Evolutionary conservation across 495 filamentous ascomycete species (phyloP).

Genomic region (Penicillium macrosclerotiorum): DNA sequence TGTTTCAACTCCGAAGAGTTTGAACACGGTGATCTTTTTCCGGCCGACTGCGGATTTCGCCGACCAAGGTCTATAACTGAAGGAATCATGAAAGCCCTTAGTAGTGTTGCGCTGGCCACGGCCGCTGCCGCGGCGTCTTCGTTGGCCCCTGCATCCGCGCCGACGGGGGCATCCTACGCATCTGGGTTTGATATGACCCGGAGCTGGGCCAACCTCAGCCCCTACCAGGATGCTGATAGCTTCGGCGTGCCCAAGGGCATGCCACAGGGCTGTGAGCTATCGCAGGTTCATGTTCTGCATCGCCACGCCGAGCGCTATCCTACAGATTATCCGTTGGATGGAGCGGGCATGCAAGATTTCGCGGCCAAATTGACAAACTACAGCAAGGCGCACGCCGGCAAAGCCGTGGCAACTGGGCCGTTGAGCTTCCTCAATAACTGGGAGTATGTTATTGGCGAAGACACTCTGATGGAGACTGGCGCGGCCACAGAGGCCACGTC

Average conservation of each 20-base stretch:
- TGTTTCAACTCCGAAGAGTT: background rate
- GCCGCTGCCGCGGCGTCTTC: constrained; percentile 9
- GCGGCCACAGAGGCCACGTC: constrained; percentile 50
- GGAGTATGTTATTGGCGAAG: constrained; percentile 42
- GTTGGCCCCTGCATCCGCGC: constrained; percentile 15
- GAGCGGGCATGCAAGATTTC: constrained; percentile 44
- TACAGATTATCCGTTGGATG: constrained; percentile 39
- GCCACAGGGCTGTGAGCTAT: constrained; percentile 51
- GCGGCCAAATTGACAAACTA: constrained; percentile 47
- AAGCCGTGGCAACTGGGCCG: constrained; percentile 39
- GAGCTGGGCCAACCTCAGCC: constrained; percentile 48
- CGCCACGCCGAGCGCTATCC: constrained; percentile 54
- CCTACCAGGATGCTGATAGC: constrained; percentile 42
- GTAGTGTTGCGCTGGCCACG: constrained; percentile 5
- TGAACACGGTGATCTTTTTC: too few species aligned
- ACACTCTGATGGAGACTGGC: constrained; percentile 45
- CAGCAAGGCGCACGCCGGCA: constrained; percentile 29
- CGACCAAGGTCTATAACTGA: background rate
- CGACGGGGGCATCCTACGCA: constrained; percentile 28
- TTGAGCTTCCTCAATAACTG: constrained; percentile 50
- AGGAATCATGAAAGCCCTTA: constrained; percentile 13
- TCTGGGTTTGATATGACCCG: constrained; percentile 35
- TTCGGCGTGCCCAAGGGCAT: constrained; percentile 47
- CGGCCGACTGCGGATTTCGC: too few species aligned
- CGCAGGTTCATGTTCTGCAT: constrained; percentile 50